phyloP scores from a whole-genome alignment of 495 filamentous ascomycete species.

The Podospora appendiculata region DNA sequence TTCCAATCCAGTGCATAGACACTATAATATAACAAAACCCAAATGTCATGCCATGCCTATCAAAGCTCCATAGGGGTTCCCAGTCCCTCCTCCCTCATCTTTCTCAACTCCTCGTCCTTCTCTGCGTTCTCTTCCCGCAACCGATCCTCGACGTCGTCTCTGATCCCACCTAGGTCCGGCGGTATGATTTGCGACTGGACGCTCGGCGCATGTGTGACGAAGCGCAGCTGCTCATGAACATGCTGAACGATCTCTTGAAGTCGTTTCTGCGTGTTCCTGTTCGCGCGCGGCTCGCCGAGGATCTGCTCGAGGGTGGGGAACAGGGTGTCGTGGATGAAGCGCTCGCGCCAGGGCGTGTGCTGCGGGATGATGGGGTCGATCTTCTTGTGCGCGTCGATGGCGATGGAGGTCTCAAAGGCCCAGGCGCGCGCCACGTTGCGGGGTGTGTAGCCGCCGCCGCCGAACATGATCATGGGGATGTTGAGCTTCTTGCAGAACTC shows the following conservation, averaged over 20 bases:
- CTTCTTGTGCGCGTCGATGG: constrained; percentile 62
- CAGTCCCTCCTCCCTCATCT: constrained; percentile 32
- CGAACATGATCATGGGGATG: constrained; percentile 79
- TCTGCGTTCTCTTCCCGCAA: constrained; percentile 63
- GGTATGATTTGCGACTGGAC: constrained; percentile 79
- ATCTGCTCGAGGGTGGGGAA: constrained; percentile 70
- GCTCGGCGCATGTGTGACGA: constrained; percentile 76
- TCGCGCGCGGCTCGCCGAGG: constrained; percentile 50
- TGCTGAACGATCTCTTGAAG: constrained; percentile 65
- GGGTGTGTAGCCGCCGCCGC: constrained; percentile 95
- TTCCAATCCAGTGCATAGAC: background rate
- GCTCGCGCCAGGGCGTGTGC: constrained; percentile 67
- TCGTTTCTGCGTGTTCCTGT: constrained; percentile 70
- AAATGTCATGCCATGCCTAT: background rate
- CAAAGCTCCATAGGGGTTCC: constrained; percentile 31
- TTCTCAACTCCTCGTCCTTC: constrained; percentile 43
- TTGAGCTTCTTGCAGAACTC: constrained; percentile 71
- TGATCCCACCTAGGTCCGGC: constrained; percentile 61
- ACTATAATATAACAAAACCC: background rate
- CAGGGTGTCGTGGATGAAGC: constrained; percentile 77
- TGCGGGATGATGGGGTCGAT: constrained; percentile 67
- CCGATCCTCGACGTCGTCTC: constrained; percentile 73
- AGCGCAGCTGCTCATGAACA: constrained; percentile 78
- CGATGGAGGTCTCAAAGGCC: constrained; percentile 92
- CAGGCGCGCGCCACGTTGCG: constrained; percentile 93